Percentiles rank a stretch among this genome's conserved stretches.
phyloP scores from a whole-genome alignment of 2,329 filamentous ascomycete genomes.

The Drechslerella coelobrocha region DNA sequence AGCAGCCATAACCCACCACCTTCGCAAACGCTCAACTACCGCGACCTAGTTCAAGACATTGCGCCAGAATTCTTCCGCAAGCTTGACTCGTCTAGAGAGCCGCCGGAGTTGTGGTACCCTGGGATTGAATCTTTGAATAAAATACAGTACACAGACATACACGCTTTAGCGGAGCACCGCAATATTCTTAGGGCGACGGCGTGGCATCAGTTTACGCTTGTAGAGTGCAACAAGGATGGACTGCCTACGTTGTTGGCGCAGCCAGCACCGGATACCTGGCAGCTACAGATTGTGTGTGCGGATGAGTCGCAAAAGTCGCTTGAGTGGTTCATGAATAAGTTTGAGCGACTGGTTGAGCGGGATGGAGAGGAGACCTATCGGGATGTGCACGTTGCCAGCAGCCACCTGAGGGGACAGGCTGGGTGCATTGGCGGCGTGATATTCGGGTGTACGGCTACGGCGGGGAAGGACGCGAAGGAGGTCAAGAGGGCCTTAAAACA shows the following conservation, averaged over 20 bases:
- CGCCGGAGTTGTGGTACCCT: constrained; percentile 36
- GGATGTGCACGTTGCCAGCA: constrained; percentile 43
- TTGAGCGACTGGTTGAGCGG: constrained; percentile 23
- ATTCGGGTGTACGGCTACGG: constrained; percentile 35
- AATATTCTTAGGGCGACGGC: constrained; percentile 21
- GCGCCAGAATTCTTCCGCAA: constrained; percentile 40
- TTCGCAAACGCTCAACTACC: constrained; percentile 21
- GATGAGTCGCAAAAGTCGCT: constrained; percentile 35
- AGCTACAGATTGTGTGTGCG: constrained; percentile 41
- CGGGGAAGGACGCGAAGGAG: constrained; percentile 18
- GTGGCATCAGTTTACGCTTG: constrained; percentile 34
- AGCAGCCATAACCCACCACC: constrained; percentile 11
- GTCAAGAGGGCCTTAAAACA: constrained; percentile 26
- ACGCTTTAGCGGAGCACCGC: constrained; percentile 28
- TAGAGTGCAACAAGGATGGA: constrained; percentile 36
- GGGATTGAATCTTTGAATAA: constrained; percentile 43
- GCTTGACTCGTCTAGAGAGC: constrained; percentile 20
- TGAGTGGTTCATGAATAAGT: constrained; percentile 47
- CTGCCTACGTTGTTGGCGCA: constrained; percentile 32
- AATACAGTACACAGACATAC: constrained; percentile 26
- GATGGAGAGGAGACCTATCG: constrained; percentile 35
- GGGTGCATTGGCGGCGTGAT: constrained; percentile 41
- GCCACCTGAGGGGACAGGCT: constrained; percentile 29
- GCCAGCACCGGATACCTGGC: constrained; percentile 30
- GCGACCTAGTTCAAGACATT: constrained; percentile 31